Evolutionary conservation across 331 rosid genomes (phyloP).

Genomic region (Arachis monticola): DNA sequence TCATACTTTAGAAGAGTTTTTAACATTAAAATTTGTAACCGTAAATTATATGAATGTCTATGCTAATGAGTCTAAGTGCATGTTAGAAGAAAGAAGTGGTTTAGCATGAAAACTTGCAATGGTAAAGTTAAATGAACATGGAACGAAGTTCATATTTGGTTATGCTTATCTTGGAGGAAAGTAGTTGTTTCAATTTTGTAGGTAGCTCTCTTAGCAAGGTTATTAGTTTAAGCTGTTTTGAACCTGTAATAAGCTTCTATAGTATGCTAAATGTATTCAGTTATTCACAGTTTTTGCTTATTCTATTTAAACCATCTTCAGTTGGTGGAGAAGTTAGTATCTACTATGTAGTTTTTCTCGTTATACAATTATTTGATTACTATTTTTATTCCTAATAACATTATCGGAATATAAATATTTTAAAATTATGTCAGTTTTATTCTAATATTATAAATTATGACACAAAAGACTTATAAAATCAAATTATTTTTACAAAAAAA

Average conservation of each 20-base stretch:
- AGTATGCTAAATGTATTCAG: not conserved
- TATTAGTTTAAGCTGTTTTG: not conserved
- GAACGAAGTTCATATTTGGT: not conserved
- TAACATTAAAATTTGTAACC: not conserved
- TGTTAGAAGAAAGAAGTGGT: not conserved
- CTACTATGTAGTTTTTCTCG: not conserved
- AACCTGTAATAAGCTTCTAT: not conserved
- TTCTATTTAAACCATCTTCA: conserved; percentile 21
- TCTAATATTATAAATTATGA: too few relatives aligned
- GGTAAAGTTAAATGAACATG: not conserved
- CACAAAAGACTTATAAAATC: too few relatives aligned
- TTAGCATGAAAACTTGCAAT: not conserved
- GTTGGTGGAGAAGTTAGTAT: conserved; percentile 76
- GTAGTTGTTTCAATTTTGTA: not conserved
- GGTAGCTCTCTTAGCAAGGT: not conserved
- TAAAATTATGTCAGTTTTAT: too few relatives aligned
- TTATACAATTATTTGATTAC: not conserved
- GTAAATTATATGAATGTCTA: not conserved
- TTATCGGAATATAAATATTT: too few relatives aligned
- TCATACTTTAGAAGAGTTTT: too few relatives aligned
- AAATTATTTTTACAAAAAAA: too few relatives aligned
- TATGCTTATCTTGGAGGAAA: not conserved
- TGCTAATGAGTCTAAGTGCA: too few relatives aligned
- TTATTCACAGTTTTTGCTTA: not conserved
- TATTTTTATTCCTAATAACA: too few relatives aligned